Base-by-base conservation (phyloP, 1,284 basidiomycete species). In the Cryptococcus sp. region DNA sequence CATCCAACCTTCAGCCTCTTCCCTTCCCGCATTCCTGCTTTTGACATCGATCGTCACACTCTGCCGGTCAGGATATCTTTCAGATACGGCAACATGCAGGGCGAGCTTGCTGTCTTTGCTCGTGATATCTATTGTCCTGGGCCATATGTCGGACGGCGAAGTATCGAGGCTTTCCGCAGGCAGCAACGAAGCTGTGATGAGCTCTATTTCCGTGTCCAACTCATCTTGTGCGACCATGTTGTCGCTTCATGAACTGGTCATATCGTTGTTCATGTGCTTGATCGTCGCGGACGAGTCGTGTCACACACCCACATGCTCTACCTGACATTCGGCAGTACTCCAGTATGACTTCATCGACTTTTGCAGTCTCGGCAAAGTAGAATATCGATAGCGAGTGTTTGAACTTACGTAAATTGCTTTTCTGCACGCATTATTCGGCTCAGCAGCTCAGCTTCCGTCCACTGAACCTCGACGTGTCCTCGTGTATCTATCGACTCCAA, bases 161-260 rank as follows among this genome's bases (percentile, higher is more conserved):
- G 82, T 82, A 0, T 67, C 57, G 38, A 88, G 70, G 0, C 67
- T 45, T 76, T 89, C 87, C 2, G 80, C 82, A 0, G 85, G 85
- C 8, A 89, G 79, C 1, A 89, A 80, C 0, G 86, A 87, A 39
- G 81, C 84, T 53, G 77, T 77, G 47, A 78, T 69, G 40, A 78
- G 67, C 57, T 73, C 74, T 11, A 75, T 38, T 59, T 78, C 76
- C 16, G 52, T 55, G 38, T 70, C 68, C 30, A 77, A 59, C 2
- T 54, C 50, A 39, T 62, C 57, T 35, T 53, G 52, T 8, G 30
- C 4, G 30, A 8, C 30, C 30, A 35, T 35, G 30, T 13, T 10
- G 30, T 35, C 30, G 7, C 30, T 35, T 8, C 10, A 30, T 30
- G 10, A 30, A 5, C 27, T 30, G 27, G 10, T 4, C 27, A 30